Conservation (phyloP, 1,284 basidiomycete genomes). For the Tetrapyrgos nigripes region DNA sequence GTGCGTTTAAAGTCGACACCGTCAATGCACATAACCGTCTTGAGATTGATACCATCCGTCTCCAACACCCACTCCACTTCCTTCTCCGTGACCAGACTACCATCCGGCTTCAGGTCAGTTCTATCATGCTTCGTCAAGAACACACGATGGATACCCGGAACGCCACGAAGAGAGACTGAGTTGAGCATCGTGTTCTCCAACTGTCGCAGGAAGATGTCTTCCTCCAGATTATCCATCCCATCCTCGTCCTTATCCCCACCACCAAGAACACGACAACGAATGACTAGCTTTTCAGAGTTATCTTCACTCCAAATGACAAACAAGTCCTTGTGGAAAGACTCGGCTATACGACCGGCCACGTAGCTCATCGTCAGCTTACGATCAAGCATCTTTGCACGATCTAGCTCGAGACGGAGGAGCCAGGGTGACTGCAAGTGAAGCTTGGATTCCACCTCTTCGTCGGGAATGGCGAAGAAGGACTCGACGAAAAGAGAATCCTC, state of each 20-base stretch:
- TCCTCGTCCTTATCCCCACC: slow-evolving; percentile 93
- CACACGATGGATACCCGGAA: slow-evolving; percentile 90
- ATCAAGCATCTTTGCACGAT: slow-evolving; percentile 98
- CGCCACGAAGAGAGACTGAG: slow-evolving; percentile 95
- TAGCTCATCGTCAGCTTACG: slow-evolving; percentile 96
- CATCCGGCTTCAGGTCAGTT: slow-evolving; percentile 70
- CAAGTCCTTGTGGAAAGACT: slow-evolving; percentile 95
- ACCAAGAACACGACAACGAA: slow-evolving; percentile 95
- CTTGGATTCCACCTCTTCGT: slow-evolving; percentile 94
- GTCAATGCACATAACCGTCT: slow-evolving; percentile 93
- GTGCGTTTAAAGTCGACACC: slow-evolving; percentile 94
- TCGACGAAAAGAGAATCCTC: slow-evolving; percentile 97
- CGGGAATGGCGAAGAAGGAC: slow-evolving; percentile 99
- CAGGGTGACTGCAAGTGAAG: slow-evolving; percentile 95
- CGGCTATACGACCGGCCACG: slow-evolving; percentile 92
- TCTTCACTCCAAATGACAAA: slow-evolving; percentile 99
- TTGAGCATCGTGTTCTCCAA: slow-evolving; percentile 97
- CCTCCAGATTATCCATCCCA: slow-evolving; percentile 78
- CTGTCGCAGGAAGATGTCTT: slow-evolving; percentile 96
- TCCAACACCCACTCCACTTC: slow-evolving; percentile 96
- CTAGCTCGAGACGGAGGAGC: slow-evolving; percentile 96
- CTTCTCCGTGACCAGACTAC: slow-evolving; percentile 62
- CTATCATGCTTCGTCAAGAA: slow-evolving; percentile 94
- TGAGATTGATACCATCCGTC: slow-evolving; percentile 96
- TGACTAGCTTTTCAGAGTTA: slow-evolving; percentile 96